Evolutionary conservation across 352 stramenopile genomes (phyloP).

Genomic region (Pseudoperonospora humuli): DNA sequence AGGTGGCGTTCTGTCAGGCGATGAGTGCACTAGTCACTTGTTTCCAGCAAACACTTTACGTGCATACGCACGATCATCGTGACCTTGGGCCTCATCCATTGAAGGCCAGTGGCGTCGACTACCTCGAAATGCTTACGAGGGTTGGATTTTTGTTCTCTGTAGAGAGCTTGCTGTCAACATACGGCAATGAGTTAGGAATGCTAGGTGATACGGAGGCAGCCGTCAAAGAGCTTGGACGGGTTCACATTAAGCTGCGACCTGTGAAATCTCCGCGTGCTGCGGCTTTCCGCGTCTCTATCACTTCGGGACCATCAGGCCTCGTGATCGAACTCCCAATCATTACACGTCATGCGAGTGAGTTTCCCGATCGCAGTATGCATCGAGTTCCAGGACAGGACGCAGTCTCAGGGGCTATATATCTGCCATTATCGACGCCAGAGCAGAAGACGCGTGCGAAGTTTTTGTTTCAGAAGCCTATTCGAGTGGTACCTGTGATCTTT

Average conservation of each 20-base stretch:
- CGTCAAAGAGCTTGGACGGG: conserved; percentile 58
- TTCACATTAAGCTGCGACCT: conserved; percentile 62
- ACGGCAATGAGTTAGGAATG: conserved; percentile 80
- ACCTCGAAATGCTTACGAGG: conserved; percentile 59
- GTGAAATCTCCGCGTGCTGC: conserved; percentile 55
- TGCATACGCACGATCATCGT: conserved; percentile 53
- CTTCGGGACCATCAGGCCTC: conserved; percentile 45
- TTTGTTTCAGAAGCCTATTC: conserved; percentile 51
- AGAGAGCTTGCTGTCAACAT: conserved; percentile 79
- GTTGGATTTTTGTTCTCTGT: conserved; percentile 79
- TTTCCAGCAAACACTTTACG: conserved; percentile 80
- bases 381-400: conserved; percentile 68
- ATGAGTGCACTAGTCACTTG: conserved; percentile 79
- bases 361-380: conserved; percentile 54
- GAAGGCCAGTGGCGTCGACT: conserved; percentile 40
- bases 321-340: conserved; percentile 74
- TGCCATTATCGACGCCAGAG: conserved; percentile 34
- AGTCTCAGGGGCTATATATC: conserved; percentile 64
- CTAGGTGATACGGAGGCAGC: conserved; percentile 77
- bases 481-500: conserved; percentile 72
- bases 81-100: conserved; percentile 29
- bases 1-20: conserved; percentile 76
- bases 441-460: conserved; percentile 47
- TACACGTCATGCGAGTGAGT: conserved; percentile 30
- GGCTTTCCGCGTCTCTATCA: conserved; percentile 67